Conservation (phyloP, 257 asterid genomes). For the Plantago elongata region DNA sequence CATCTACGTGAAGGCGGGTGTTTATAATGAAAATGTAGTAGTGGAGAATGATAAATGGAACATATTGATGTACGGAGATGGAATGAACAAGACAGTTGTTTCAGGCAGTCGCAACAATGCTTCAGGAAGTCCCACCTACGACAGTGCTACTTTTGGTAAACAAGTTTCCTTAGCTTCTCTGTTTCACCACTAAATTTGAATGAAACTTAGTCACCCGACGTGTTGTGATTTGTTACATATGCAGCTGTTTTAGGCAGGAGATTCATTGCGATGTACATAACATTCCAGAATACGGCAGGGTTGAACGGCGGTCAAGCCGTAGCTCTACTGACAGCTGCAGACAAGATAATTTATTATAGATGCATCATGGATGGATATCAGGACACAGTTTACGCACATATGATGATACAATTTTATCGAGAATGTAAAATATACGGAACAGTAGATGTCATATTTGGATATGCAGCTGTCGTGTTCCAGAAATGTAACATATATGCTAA, state of each 20-base stretch:
- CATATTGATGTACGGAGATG: slow-evolving; percentile 29
- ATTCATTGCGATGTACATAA: slow-evolving; percentile 33
- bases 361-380: slow-evolving; percentile 38
- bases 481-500: slow-evolving; percentile 17
- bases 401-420: slow-evolving; percentile 31
- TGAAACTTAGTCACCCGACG: neutral
- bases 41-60: slow-evolving; percentile 21
- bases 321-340: slow-evolving; percentile 33
- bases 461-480: slow-evolving; percentile 32
- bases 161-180: too few relatives aligned
- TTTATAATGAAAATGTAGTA: slow-evolving; percentile 21
- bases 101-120: slow-evolving; percentile 8
- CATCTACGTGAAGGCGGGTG: slow-evolving; percentile 28
- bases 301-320: slow-evolving; percentile 28
- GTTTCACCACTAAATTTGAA: neutral
- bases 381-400: slow-evolving; percentile 31
- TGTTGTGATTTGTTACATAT: too few relatives aligned
- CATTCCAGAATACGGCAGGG: slow-evolving; percentile 37
- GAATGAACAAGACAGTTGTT: slow-evolving; percentile 23
- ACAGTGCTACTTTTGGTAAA: slow-evolving; percentile 29
- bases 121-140: neutral
- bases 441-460: slow-evolving; percentile 39
- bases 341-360: slow-evolving; percentile 23
- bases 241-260: slow-evolving; percentile 35
- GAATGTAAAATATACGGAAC: slow-evolving; percentile 37